Conservation (phyloP, 2,329 filamentous ascomycete genomes). For the Thielaviopsis populi region DNA sequence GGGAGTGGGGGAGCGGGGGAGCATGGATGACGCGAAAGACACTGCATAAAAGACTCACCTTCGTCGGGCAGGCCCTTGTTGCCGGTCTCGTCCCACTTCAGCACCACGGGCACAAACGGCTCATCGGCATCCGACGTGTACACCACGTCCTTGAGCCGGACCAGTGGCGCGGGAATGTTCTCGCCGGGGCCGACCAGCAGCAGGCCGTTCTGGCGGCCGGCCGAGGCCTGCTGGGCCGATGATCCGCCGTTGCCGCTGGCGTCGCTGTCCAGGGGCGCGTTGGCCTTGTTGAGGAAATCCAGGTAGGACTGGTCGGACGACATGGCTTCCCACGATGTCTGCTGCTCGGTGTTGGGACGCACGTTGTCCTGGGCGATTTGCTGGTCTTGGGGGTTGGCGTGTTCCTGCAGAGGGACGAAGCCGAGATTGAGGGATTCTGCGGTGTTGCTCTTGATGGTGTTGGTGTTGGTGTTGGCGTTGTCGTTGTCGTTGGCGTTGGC, state of each 20-base stretch:
- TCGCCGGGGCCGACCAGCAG: slow-evolving; percentile 39
- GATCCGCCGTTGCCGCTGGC: slow-evolving; percentile 19
- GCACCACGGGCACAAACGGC: slow-evolving; percentile 61
- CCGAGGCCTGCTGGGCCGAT: slow-evolving; percentile 2
- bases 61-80: slow-evolving; percentile 42
- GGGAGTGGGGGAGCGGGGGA: not conserved
- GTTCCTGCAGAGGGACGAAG: slow-evolving; percentile 1
- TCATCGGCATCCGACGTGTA: slow-evolving; percentile 77
- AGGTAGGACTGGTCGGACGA: slow-evolving; percentile 69
- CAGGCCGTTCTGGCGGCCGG: slow-evolving; percentile 26
- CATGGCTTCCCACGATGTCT: slow-evolving; percentile 31
- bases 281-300: slow-evolving; percentile 75
- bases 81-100: slow-evolving; percentile 42
- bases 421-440: not conserved
- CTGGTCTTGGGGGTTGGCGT: not conserved
- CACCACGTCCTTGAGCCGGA: slow-evolving; percentile 37
- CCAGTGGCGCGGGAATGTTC: slow-evolving; percentile 45
- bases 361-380: not conserved
- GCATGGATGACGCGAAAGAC: not conserved
- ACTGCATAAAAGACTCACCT: slow-evolving; percentile 32
- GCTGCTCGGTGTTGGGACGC: slow-evolving; percentile 4
- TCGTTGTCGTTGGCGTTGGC: not conserved
- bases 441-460: not conserved
- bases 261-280: slow-evolving; percentile 43
- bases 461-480: not conserved